These are phyloP conservation scores for Scutellaria barbata DNA, from an alignment of 257 asterid species.

Conservation along the genomic window DNA sequence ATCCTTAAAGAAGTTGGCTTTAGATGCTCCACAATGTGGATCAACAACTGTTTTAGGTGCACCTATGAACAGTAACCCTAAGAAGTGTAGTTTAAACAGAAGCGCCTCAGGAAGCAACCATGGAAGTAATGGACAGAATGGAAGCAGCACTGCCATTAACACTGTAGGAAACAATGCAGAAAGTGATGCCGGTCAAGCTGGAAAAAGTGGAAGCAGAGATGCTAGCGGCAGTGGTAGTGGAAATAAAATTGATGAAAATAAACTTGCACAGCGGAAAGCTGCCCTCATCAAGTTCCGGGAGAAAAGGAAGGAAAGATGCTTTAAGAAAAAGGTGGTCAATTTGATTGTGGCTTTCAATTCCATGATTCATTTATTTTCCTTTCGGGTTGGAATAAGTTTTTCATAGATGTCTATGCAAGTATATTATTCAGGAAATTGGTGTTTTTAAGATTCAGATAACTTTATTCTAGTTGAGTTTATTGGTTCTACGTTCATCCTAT, in stretches of 20 bases:
- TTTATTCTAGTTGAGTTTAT: no score
- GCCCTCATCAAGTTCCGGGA: constrained; percentile 73
- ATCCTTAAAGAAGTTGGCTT: constrained; percentile 53
- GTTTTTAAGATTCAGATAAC: constrained; percentile 8
- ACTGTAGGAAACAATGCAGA: constrained; percentile 54
- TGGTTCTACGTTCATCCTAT: background rate
- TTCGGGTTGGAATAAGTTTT: background rate
- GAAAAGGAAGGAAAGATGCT: constrained; percentile 80
- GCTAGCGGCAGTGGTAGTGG: constrained; percentile 58
- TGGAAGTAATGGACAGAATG: constrained; percentile 65
- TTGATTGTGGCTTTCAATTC: constrained; percentile 17
- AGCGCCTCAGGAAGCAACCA: constrained; percentile 75
- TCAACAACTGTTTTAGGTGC: constrained; percentile 52
- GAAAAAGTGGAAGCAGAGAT: constrained; percentile 65
- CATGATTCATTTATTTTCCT: constrained; percentile 13
- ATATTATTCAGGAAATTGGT: background rate
- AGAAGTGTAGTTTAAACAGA: constrained; percentile 58
- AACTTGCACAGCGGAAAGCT: constrained; percentile 63
- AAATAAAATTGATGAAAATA: constrained; percentile 53
- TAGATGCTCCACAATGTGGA: constrained; percentile 52
- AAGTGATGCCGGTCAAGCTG: constrained; percentile 58
- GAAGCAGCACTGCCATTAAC: constrained; percentile 54
- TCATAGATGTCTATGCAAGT: background rate
- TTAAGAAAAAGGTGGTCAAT: constrained; percentile 61
- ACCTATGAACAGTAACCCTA: constrained; percentile 44